Percentiles rank a stretch among this genome's conserved stretches.
These are phyloP conservation scores for Staphylotrichum tortipilum DNA, from an alignment of 495 filamentous ascomycete genomes.

Conservation along the genomic window DNA sequence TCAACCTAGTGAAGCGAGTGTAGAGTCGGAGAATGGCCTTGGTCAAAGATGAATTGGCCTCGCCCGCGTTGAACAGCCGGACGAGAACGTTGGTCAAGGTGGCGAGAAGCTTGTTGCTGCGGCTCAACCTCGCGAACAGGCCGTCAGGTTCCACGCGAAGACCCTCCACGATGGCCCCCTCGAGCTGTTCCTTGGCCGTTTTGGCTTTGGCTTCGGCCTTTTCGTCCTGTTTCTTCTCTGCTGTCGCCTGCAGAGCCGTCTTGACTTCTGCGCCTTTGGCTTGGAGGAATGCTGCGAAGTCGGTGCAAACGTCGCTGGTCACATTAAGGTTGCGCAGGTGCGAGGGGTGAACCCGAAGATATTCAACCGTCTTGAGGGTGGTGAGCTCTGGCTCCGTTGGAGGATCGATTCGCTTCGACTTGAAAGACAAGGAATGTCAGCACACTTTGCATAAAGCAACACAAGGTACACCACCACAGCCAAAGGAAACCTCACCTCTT, in stretches of 20 bases:
- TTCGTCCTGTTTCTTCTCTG: conserved; percentile 2
- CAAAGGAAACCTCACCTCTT: background rate
- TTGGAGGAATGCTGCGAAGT: conserved; percentile 7
- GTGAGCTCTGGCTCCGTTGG: conserved; percentile 16
- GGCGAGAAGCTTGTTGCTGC: conserved; percentile 34
- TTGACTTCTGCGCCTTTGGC: conserved; percentile 8
- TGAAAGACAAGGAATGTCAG: background rate
- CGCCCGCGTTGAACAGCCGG: conserved; percentile 56
- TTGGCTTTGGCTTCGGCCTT: conserved; percentile 8
- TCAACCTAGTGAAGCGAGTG: conserved; percentile 48
- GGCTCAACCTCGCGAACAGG: conserved; percentile 44
- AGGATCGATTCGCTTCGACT: background rate
- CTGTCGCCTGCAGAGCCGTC: conserved; percentile 2
- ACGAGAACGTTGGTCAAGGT: conserved; percentile 54
- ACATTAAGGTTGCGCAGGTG: conserved; percentile 13
- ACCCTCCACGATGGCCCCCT: conserved; percentile 12
- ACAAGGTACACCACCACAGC: too few species aligned
- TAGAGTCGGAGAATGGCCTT: conserved; percentile 60
- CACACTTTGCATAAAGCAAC: too few species aligned
- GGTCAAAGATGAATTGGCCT: conserved; percentile 55
- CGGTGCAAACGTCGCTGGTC: background rate
- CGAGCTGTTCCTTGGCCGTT: conserved; percentile 12
- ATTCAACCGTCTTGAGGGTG: conserved; percentile 12
- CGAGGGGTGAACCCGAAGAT: conserved; percentile 15
- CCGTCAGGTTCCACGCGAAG: conserved; percentile 6